Percentiles rank a stretch among this genome's conserved stretches.
Evolutionary conservation across 1,139 yeast genomes (phyloP).

Genomic region (Hyphopichia pseudoburtonii): DNA sequence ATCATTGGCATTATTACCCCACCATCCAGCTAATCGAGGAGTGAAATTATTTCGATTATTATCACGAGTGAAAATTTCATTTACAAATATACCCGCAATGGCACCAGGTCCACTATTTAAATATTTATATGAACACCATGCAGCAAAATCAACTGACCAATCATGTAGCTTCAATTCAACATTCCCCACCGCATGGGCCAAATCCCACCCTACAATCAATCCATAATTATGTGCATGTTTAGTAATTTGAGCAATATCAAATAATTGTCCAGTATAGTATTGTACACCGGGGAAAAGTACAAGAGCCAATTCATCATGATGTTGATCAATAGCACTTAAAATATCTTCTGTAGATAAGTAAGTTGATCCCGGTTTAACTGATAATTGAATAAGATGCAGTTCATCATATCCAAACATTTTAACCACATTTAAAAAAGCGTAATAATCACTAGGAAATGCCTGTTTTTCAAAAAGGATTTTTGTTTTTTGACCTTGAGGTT

Average conservation of each 20-base stretch:
- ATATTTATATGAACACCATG: conserved; percentile 92
- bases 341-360: conserved; percentile 65
- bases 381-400: conserved; percentile 62
- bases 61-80: conserved; percentile 48
- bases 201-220: conserved; percentile 86
- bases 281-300: conserved; percentile 87
- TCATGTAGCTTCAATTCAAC: conserved; percentile 74
- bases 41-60: conserved; percentile 33
- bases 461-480: conserved; percentile 82
- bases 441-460: conserved; percentile 91
- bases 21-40: conserved; percentile 93
- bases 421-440: conserved; percentile 78
- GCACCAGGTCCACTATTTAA: conserved; percentile 92
- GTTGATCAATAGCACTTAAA: conserved; percentile 49
- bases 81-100: conserved; percentile 79
- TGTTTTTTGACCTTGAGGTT: conserved; percentile 56
- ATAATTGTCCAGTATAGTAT: conserved; percentile 86
- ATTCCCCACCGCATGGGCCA: conserved; percentile 94
- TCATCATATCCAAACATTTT: conserved; percentile 60
- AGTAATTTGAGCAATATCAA: conserved; percentile 72
- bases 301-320: conserved; percentile 67
- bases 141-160: conserved; percentile 92
- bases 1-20: conserved; percentile 78
- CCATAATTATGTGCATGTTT: conserved; percentile 43
- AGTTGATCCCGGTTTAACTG: conserved; percentile 57